Evolutionary conservation across 108 stramenopile species (phyloP), one percentile per base, ranked within the genome.

Genomic region (Nitzschia putrida): DNA sequence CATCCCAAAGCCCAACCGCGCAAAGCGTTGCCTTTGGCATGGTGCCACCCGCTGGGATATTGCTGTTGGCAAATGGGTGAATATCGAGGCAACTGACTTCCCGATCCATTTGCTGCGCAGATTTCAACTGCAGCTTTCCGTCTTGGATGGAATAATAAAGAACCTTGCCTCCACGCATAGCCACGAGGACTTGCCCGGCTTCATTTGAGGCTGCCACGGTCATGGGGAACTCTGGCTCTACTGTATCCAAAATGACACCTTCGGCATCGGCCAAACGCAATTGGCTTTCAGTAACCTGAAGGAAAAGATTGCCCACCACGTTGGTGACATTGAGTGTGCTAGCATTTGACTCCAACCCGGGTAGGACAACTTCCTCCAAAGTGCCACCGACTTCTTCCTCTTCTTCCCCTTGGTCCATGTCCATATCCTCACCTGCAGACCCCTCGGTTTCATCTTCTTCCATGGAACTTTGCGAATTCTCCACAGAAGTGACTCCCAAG

Each of bases 71-170:
- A 61, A 95, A 91, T 12, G 97, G 95, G 60, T 91, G 72, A 39
- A 99, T 66, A 71, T 94, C 80, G 49, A 99, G 58, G 78, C 97
- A 98, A 72, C 95, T 91, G 39, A 98, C 90, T 81, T 99, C 98
- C 10, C 91, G 83, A 45, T 92, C 86, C 74, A 99, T 86, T 43
- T 80, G 79, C 29, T 68, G 69, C 54, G 70, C 73, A 34, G 66
- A 58, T 6, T 76, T 53, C 21, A 52, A 53, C 38, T 69, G 39
- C 16, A 94, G 53, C 25, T 61, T 82, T 9, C 63, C 61, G 40
- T 57, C 77, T 52, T 70, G 57, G 21, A 95, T 78, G 10, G 81
- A 55, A 11, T 96, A 76, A 44, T 90, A 88, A 1, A 90, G 39
- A 8, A 98, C 54, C 23, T 64, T 68, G 9, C 94, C 95, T n/a